Evolutionary conservation across 2,329 filamentous ascomycete genomes (phyloP).

Genomic region (Fusarium subtropicale): DNA sequence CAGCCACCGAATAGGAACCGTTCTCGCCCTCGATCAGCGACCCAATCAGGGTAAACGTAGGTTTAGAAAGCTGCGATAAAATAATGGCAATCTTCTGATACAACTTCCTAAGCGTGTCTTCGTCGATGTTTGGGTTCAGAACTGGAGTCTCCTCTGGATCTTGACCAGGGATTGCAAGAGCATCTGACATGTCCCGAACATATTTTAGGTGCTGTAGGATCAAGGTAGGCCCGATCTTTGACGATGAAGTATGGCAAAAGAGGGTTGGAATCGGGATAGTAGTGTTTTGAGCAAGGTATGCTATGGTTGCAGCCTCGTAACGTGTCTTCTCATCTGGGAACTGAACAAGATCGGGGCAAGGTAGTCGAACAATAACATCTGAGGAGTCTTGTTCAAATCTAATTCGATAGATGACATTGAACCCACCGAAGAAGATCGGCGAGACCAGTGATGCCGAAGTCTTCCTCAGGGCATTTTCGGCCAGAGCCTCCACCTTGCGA

Average conservation of each 20-base stretch:
- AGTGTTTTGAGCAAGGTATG: not conserved
- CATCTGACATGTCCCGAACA: not conserved
- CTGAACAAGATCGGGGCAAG: not conserved
- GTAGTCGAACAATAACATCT: not conserved
- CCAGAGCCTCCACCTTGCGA: fast-evolving
- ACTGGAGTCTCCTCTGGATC: not conserved
- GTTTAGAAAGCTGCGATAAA: not conserved
- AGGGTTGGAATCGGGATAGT: not conserved
- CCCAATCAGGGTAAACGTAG: not conserved
- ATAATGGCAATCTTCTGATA: not conserved
- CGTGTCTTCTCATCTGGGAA: not conserved
- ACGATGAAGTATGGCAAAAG: fast-evolving
- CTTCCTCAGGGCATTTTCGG: fast-evolving
- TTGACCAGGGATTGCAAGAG: not conserved
- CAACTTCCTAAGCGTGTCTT: fast-evolving
- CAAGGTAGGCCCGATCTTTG: fast-evolving
- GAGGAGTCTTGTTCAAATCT: not conserved
- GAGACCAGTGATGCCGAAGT: not conserved
- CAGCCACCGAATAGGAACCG: not conserved
- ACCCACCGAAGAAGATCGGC: not conserved
- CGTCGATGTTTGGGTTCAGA: not conserved
- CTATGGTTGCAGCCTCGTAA: not conserved
- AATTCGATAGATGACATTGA: not conserved
- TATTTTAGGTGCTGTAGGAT: not conserved
- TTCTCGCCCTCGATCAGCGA: not conserved